Base-by-base conservation (phyloP, 345 rosid species). In the Eucalyptus erythrocorys region DNA sequence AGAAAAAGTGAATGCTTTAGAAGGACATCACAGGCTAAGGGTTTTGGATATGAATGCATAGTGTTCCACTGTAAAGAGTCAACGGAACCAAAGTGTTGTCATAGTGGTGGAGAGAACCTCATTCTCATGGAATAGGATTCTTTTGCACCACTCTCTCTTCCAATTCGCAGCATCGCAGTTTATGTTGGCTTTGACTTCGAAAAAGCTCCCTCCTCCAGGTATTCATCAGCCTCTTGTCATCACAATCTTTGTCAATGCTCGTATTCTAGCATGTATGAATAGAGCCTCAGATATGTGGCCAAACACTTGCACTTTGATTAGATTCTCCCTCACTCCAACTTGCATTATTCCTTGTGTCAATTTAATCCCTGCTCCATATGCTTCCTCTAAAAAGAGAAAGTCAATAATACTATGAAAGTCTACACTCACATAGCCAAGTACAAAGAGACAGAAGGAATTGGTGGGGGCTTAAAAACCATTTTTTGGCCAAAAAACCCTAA, bases 71-170 rank as follows among this genome's bases (percentile, higher is more conserved):
- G 85, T 82, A 82, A 85, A 88, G 91, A 92, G 96, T 96, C 97
- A 94, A 92, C 92, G 89, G 88, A n/a, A 80, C 89, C 53, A 88
- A 89, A 80, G 80, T 64, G 53, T 48, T 89, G 53, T 87, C 57
- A 47, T 45, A 22, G 48, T 90, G 95, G 93, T 87, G 87, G 90
- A 87, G 91, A 89, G 97, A 93, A 96, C 92, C 96, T 89, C 55
- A 94, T 96, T 96, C 98, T 89, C 79, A 55, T 45, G 89, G 97
- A 91, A 95, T 91, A 89, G 61, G 93, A 95, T 95, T 92, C 98
- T 88, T 57, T 32, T 89, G 94, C 95, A 95, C 90, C 93, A 90
- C 88, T 89, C 91, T 88, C 88, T 89, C 93, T 90, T 91, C 87
- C 92, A 86, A 94, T 94, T 94, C 87, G 92, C 90, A 87, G 64